phyloP scores from a whole-genome alignment of 805 yeast genomes.

The Teunomyces panamensis region DNA sequence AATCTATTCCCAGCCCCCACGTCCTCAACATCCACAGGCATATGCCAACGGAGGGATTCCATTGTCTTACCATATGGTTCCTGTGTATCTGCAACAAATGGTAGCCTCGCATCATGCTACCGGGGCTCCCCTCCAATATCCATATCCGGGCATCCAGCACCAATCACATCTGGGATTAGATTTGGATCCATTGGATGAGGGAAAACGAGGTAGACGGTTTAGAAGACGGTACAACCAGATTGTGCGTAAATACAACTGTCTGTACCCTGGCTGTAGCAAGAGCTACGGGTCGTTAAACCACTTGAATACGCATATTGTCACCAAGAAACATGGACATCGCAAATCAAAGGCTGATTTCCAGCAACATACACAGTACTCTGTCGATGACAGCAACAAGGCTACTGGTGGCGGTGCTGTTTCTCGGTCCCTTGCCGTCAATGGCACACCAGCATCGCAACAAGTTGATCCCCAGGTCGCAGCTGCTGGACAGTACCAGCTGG shows the following conservation, averaged over 20 bases:
- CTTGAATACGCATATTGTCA: constrained; percentile 43
- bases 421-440: background rate
- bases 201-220: constrained; percentile 31
- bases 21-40: background rate
- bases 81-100: constrained; percentile 2
- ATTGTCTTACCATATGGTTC: background rate
- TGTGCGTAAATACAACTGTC: constrained; percentile 29
- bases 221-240: constrained; percentile 37
- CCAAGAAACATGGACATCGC: constrained; percentile 44
- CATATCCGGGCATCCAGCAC: constrained; percentile 1
- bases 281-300: constrained; percentile 44
- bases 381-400: background rate
- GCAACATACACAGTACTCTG: background rate
- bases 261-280: constrained; percentile 38
- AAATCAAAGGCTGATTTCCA: constrained; percentile 42
- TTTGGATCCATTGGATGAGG: constrained; percentile 15
- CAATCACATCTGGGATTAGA: constrained; percentile 10
- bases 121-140: constrained; percentile 1
- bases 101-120: constrained; percentile 1
- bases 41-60: background rate
- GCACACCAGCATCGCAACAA: background rate
- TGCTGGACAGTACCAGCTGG: constrained; percentile 3
- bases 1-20: background rate
- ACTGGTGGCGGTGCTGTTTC: background rate
- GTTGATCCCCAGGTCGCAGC: background rate